Evolutionary conservation across 2,329 filamentous ascomycete genomes (phyloP).

Genomic region (Xylariaceae sp.): DNA sequence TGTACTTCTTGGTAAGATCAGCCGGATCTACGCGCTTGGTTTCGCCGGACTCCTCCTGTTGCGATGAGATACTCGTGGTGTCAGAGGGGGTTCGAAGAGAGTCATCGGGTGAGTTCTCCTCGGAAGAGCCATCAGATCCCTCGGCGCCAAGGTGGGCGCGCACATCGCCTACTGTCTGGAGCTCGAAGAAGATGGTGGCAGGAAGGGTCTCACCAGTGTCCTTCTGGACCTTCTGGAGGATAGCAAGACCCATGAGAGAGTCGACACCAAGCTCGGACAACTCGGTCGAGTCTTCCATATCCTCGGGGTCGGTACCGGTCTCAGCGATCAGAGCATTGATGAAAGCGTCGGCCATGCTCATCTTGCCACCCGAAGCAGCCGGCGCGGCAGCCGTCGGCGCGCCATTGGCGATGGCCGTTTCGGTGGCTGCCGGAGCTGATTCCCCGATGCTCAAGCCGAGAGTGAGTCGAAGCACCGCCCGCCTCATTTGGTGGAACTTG

Average conservation of each 20-base stretch:
- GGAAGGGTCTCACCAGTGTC: slow-evolving; percentile 15
- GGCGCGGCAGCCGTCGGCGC: background rate
- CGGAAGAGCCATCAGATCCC: background rate
- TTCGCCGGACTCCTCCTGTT: slow-evolving; percentile 4
- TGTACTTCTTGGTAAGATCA: slow-evolving; percentile 6
- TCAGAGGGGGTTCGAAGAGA: background rate
- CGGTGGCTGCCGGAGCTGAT: background rate
- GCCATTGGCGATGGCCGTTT: background rate
- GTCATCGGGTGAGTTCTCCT: background rate
- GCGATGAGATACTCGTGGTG: slow-evolving; percentile 1
- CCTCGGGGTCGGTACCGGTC: slow-evolving; percentile 15
- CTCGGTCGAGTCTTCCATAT: slow-evolving; percentile 15
- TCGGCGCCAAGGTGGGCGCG: slow-evolving; percentile 10
- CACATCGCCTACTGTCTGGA: slow-evolving; percentile 15
- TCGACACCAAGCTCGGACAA: slow-evolving; percentile 23
- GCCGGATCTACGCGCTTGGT: slow-evolving; percentile 6
- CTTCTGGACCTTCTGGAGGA: slow-evolving; percentile 17
- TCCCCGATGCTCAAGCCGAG: slow-evolving; percentile 7
- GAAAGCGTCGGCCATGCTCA: slow-evolving; percentile 8
- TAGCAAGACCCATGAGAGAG: slow-evolving; percentile 23
- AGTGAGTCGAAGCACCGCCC: slow-evolving; percentile 11
- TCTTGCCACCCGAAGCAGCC: background rate
- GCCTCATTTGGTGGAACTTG: slow-evolving; percentile 14
- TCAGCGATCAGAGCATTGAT: slow-evolving; percentile 15
- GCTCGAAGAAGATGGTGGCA: slow-evolving; percentile 15